Base-by-base conservation (phyloP, 306 rosid species). In the Hylodesmum podocarpum region DNA sequence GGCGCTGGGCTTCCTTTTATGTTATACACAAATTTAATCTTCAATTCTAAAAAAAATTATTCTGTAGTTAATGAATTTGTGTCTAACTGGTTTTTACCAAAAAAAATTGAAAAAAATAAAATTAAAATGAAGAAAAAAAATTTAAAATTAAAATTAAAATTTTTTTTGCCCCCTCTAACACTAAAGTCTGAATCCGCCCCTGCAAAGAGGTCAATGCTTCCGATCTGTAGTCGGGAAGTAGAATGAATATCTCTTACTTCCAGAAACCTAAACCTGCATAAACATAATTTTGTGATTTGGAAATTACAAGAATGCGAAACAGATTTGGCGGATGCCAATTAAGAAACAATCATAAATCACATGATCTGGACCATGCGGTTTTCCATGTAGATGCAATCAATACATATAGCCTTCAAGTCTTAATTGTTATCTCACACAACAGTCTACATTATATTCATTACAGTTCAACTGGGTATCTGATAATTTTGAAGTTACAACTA, bases 171-270 rank as follows among this genome's bases (percentile, higher is more conserved):
- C n/a, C n/a, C n/a, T n/a, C n/a, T n/a, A n/a, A n/a, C n/a, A n/a
- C n/a, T n/a, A n/a, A n/a, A n/a, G n/a, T n/a, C n/a, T n/a, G n/a
- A n/a, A n/a, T n/a, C n/a, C n/a, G n/a, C n/a, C n/a, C n/a, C n/a
- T 12, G 88, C 82, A 70, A 84, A 95, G 75, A 95, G 89, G 78
- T 95, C 96, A 80, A 95, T 89, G 88, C 92, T 90, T 33, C 96
- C 96, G 31, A 95, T 41, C 86, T 95, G 98, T 72, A 92, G 84
- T 83, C 95, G 88, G 9, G 97, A 85, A 74, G 66, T 92, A 3
- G 95, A 84, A 8, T 83, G 74, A 37, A 55, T 25, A 59, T 92
- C 92, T 78, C 84, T 82, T 51, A 83, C 93, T 5, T 91, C 81
- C 76, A 90, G 74, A 86, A 95, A 95, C 73, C 86, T 83, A 83